Evolutionary conservation across 306 rosid species (phyloP).

Genomic region (Bauhinia variegata): DNA sequence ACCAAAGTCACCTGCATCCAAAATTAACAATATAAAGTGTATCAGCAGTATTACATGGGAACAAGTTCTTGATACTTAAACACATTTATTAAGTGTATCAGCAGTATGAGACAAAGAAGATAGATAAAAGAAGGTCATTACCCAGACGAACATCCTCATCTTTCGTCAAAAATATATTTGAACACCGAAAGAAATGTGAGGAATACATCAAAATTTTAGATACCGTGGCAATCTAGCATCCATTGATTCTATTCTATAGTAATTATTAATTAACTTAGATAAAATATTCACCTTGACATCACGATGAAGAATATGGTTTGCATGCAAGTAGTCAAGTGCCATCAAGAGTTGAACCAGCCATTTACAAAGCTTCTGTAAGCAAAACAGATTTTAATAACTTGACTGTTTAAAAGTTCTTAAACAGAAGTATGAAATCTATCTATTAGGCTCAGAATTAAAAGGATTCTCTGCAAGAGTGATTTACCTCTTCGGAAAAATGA

Average conservation of each 20-base stretch:
- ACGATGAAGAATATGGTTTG: slow-evolving; percentile 91
- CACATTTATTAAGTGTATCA: slow-evolving; percentile 1
- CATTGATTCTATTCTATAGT: too few relatives aligned
- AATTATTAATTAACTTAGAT: slow-evolving; percentile 27
- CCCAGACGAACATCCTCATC: slow-evolving; percentile 94
- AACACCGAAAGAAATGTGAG: slow-evolving; percentile 68
- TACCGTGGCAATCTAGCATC: slow-evolving; percentile 14
- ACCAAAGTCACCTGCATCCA: slow-evolving; percentile 90
- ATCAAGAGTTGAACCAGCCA: slow-evolving; percentile 98
- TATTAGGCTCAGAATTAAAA: slow-evolving; percentile 10
- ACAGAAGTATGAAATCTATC: slow-evolving; percentile 29
- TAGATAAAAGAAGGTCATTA: slow-evolving; percentile 28
- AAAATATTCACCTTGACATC: slow-evolving; percentile 80
- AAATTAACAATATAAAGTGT: slow-evolving; percentile 21
- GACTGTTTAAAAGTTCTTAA: slow-evolving; percentile 5
- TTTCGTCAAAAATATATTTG: slow-evolving; percentile 93
- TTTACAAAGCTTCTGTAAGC: slow-evolving; percentile 78
- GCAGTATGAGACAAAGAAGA: background rate
- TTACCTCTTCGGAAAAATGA: slow-evolving; percentile 90
- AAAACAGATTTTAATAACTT: slow-evolving; percentile 25
- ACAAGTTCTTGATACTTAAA: background rate
- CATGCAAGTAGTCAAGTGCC: slow-evolving; percentile 96
- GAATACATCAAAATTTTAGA: slow-evolving; percentile 33
- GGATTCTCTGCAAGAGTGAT: slow-evolving; percentile 18
- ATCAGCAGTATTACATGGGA: slow-evolving; percentile 8